Evolutionary conservation across 2,329 filamentous ascomycete genomes (phyloP), one percentile per base, ranked within the genome.

Genomic region (Xylariaceae sp.): DNA sequence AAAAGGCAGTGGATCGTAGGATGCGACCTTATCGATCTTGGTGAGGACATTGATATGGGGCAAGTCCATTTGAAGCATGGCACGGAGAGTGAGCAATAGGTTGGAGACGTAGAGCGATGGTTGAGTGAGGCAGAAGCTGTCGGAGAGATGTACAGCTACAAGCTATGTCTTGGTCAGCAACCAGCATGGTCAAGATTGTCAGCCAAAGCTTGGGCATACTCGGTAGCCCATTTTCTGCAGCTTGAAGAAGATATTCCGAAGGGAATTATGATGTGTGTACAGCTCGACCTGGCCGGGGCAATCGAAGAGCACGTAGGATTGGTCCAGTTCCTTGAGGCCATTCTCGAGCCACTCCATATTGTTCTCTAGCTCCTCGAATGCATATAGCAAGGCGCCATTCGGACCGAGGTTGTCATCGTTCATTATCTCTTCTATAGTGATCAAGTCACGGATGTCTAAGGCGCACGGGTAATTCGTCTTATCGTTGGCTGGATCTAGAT

Each of bases 41-140:
- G 93, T 97, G 21, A 99, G 83, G 60, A 99, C 90, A 70, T 99
- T 99, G 64, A 99, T 81, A 70, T 97, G 91, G 0, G 95, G 92
- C 59, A 98, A 89, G 70, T 98, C 95, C 84, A 99, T 93, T 76
- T 98, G 95, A 50, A 99, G 86, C 93, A 99, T 99, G 66, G 91
- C 93, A 63, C 95, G 89, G 62, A 99, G 85, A 52, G 92, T 93
- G 20, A 99, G 87, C 54, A 99, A 87, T 54, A 99, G 82, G 66
- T 96, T 95, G 64, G 93, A 96, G 57, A 99, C 89, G 75, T 97
- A 99, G 58, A 98, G 84, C 2, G 93, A 97, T 0, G 95, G 95
- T 57, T 96, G 87, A 0, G 93, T 96, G 23, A 98, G 82, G 72
- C 91, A 93, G 71, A 96, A 95, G 4, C 91, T 96, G 73, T 99